Evolutionary conservation across 306 rosid genomes (phyloP), one percentile per base, ranked within the genome.

Genomic region (Cucurbita moschata): DNA sequence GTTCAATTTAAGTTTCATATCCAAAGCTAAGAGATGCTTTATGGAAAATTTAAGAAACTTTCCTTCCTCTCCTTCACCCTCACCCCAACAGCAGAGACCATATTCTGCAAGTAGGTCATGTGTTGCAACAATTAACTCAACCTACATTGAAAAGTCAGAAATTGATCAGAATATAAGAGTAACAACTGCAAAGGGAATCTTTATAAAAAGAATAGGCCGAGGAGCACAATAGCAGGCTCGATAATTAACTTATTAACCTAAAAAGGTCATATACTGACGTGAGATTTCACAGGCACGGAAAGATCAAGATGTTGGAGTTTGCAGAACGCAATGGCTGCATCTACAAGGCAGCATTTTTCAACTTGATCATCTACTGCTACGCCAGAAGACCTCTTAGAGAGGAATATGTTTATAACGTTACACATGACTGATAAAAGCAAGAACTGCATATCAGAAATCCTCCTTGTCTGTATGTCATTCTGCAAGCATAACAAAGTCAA

Each of bases 31-130:
- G 46, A 94, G 92, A 85, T 88, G 97, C 88, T 94, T 94, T 77
- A 94, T 94, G 15, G 98, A 89, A 87, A 90, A 94, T 81, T 90
- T 94, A 79, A 94, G 98, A 84, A 86, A 94, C 64, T 83, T 81
- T 82, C 96, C 97, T 86, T 94, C 96, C 81, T 87, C 97, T 52
- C 89, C 90, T 77, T 87, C 86, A 37, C 90, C 90, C 77, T 85
- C 87, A 66, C 96, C 89, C 46, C 80, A 87, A 79, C 98, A 94
- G 83, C 98, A 94, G 80, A 94, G 90, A 76, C 97, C 98, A 75
- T 88, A 85, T 81, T 90, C 98, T 43, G 96, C 97, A 66, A 94
- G 97, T 79, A 89, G 82, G 83, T 90, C 96, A 83, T 94, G 98
- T n/a, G 69, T 89, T 73, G 96, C 90, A 79, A 87, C 97, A 86